Conservation (phyloP, 2,329 filamentous ascomycete species). For the Hypomyces perniciosus region DNA sequence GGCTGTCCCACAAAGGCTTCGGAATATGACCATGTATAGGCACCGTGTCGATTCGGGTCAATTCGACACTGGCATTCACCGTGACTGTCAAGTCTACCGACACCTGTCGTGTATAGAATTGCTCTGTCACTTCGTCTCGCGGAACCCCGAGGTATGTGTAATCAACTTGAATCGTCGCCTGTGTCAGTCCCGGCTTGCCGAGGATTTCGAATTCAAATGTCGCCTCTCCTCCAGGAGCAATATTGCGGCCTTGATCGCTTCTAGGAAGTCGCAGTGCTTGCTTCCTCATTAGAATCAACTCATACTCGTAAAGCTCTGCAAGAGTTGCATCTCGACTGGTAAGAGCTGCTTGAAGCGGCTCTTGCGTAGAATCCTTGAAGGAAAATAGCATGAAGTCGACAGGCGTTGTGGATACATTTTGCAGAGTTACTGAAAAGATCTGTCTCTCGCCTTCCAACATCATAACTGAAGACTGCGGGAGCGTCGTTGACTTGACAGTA, state of each 20-base stretch:
- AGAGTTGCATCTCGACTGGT: slow-evolving; percentile 70
- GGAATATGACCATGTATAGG: slow-evolving; percentile 66
- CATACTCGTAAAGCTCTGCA: slow-evolving; percentile 78
- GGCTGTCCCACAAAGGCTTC: slow-evolving; percentile 48
- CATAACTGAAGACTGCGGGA: slow-evolving; percentile 84
- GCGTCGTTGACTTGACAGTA: slow-evolving; percentile 65
- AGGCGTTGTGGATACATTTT: slow-evolving; percentile 70
- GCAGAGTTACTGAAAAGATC: slow-evolving; percentile 69
- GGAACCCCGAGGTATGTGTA: slow-evolving; percentile 75
- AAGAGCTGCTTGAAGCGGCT: slow-evolving; percentile 67
- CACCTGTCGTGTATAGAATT: slow-evolving; percentile 80
- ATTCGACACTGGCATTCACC: slow-evolving; percentile 84
- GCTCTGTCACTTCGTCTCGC: slow-evolving; percentile 59
- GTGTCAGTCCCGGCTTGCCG: slow-evolving; percentile 78
- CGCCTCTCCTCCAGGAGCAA: slow-evolving; percentile 60
- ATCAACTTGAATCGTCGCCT: slow-evolving; percentile 74
- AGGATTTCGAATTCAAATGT: slow-evolving; percentile 79
- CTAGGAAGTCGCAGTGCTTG: slow-evolving; percentile 58
- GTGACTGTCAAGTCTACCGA: slow-evolving; percentile 78
- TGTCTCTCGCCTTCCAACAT: slow-evolving; percentile 83
- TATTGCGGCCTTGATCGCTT: slow-evolving; percentile 50
- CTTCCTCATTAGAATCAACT: slow-evolving; percentile 69
- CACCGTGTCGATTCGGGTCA: slow-evolving; percentile 72
- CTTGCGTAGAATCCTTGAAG: slow-evolving; percentile 82
- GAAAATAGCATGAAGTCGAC: slow-evolving; percentile 83